Evolutionary conservation across 2,329 filamentous ascomycete species (phyloP), one percentile per base, ranked within the genome.

Genomic region (Xylariales sp.): DNA sequence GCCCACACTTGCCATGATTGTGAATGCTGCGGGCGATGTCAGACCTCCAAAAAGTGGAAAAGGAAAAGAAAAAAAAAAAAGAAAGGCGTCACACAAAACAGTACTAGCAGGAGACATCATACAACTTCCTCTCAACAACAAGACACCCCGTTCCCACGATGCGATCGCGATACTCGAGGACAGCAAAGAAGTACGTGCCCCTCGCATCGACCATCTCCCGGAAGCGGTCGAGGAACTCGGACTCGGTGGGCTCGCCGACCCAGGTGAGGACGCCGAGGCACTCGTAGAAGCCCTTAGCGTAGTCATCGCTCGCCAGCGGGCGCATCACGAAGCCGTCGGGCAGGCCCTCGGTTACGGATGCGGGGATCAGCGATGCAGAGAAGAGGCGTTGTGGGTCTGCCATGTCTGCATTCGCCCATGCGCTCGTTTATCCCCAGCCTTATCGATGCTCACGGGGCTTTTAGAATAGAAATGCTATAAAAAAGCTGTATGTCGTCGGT

Each of bases 91-190:
- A 49, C 9, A 4, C 10, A 12, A 9, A 34, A 30, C 32, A 54
- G 14, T 32, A 41, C 16, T 23, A 28, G 3, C 10, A 48, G 28
- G 3, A 54, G 36, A 3, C 18, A 55, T 82, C 86, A 70, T 77
- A 90, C 88, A 92, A 92, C 80, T 95, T 95, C 81, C 90, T 87
- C 84, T 96, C 93, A 43, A 93, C 90, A 68, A 96, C 84, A 77
- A 96, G 80, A 49, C 89, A 89, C 0, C 93, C 93, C 0, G 92
- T 94, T 6, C 90, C 92, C 14, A 94, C 91, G 62, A 94, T 86
- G 65, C 83, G 83, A 28, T 80, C 82, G 9, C 83, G 78, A 75
- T 93, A 86, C 71, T 90, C 87, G 64, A 95, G 88, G 53, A 92
- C 90, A 36, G 93, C 80, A 60, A 94, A 83, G 78, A 90, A 94